A percentile compares a stretch with the other conserved stretches of the same genome.
phyloP scores from a whole-genome alignment of 2,329 filamentous ascomycete genomes.

The Zymoseptoria tritici region DNA sequence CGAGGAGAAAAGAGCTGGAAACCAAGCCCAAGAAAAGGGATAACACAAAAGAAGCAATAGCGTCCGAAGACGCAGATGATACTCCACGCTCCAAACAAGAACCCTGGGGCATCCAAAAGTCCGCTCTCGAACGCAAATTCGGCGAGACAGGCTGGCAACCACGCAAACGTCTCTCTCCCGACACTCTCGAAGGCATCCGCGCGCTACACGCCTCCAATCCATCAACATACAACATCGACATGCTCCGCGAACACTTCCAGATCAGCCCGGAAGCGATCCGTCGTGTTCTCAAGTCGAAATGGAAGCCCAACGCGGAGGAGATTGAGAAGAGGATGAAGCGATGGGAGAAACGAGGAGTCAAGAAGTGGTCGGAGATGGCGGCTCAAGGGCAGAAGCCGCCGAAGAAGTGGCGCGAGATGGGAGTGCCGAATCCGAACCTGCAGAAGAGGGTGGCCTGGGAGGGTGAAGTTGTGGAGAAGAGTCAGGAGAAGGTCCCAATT shows the following conservation, averaged over 20 bases:
- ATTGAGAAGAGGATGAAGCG: constrained; percentile 35
- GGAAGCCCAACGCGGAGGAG: constrained; percentile 51
- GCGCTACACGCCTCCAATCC: constrained; percentile 73
- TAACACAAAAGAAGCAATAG: constrained; percentile 1
- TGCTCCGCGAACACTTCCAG: constrained; percentile 71
- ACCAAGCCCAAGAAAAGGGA: background rate
- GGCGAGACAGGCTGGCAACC: constrained; percentile 69
- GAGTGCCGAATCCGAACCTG: constrained; percentile 25
- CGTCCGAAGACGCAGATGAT: constrained; percentile 1
- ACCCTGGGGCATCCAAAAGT: constrained; percentile 70
- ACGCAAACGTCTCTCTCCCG: constrained; percentile 79
- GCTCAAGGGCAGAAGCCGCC: constrained; percentile 50
- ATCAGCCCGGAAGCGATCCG: constrained; percentile 82
- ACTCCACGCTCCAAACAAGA: constrained; percentile 28
- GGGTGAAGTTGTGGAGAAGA: constrained; percentile 1
- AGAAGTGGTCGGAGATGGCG: constrained; percentile 42
- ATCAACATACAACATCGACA: constrained; percentile 63
- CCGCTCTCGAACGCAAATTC: constrained; percentile 68
- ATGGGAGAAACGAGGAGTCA: constrained; percentile 43
- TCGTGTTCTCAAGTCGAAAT: constrained; percentile 75
- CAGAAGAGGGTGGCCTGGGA: constrained; percentile 1
- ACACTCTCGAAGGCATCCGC: constrained; percentile 83
- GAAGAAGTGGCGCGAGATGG: constrained; percentile 44
- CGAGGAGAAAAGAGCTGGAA: background rate
- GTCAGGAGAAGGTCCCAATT: constrained; percentile 1